These are phyloP conservation scores for Heterobasidion occidentale DNA, from an alignment of 1,284 basidiomycete species.

Conservation along the genomic window DNA sequence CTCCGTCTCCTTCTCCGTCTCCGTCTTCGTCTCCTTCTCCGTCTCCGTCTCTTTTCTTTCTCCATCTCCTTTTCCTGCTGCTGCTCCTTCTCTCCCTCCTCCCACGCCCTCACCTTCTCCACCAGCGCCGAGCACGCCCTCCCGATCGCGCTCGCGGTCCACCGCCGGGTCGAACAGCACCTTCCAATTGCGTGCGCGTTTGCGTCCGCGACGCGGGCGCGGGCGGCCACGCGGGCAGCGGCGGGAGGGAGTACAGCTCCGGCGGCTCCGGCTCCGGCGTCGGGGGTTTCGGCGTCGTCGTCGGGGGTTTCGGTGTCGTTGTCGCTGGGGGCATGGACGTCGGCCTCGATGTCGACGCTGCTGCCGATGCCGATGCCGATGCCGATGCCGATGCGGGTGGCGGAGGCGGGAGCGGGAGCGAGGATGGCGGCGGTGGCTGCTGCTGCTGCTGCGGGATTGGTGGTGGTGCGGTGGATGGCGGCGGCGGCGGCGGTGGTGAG, in stretches of 20 bases:
- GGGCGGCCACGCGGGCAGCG: conserved; percentile 38
- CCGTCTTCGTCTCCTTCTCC: not conserved
- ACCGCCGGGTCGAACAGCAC: conserved; percentile 55
- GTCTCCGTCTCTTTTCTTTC: not conserved
- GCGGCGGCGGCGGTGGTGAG: conserved; percentile 8
- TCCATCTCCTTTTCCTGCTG: conserved; percentile 15
- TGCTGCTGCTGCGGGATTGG: conserved; percentile 6
- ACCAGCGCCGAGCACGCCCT: conserved; percentile 34
- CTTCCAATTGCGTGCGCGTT: conserved; percentile 42
- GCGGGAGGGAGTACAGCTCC: conserved; percentile 26
- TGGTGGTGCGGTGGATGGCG: conserved; percentile 15
- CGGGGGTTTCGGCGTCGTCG: conserved; percentile 15
- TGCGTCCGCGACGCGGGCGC: too few species aligned
- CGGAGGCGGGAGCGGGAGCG: conserved; percentile 16
- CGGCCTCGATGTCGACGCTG: conserved; percentile 17
- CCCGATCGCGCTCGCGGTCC: conserved; percentile 34
- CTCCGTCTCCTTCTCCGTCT: not conserved
- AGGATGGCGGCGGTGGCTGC: conserved; percentile 8
- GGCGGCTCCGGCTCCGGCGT: conserved; percentile 16
- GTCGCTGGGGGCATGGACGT: conserved; percentile 11
- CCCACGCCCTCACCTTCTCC: conserved; percentile 35
- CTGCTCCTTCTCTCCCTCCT: conserved; percentile 15
- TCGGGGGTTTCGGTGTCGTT: not conserved
- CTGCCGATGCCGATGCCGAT: conserved; percentile 1
- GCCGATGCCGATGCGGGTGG: conserved; percentile 17